Percentiles rank a stretch among this genome's conserved stretches.
Evolutionary conservation across 75 land plant genomes (phyloP).

Genomic region (Selaginella moellendorffii): DNA sequence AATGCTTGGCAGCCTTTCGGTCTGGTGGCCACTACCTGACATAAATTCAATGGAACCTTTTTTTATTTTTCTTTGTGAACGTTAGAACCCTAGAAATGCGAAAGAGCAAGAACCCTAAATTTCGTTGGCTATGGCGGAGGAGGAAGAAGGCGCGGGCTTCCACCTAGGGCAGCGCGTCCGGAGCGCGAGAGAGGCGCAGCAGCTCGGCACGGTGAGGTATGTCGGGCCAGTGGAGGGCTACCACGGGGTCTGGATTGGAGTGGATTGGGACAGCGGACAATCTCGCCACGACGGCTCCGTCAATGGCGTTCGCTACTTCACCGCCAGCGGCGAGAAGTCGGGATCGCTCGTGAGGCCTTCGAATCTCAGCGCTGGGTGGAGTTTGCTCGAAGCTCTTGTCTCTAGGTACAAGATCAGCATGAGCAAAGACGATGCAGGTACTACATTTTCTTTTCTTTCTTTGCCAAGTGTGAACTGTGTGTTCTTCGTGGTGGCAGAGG

Average conservation of each 20-base stretch:
- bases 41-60: no score
- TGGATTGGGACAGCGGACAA: conserved; percentile 70
- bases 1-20: no score
- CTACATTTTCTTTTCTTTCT: no score
- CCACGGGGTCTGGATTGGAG: conserved; percentile 66
- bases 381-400: conserved; percentile 9
- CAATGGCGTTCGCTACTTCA: conserved; percentile 58
- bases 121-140: conserved; percentile 1
- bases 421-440: not conserved
- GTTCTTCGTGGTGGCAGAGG: conserved; percentile 42
- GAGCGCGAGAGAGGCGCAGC: not conserved
- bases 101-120: no score
- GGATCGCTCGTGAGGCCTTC: conserved; percentile 61
- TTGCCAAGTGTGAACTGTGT: no score
- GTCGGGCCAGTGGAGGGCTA: conserved; percentile 57
- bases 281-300: conserved; percentile 72
- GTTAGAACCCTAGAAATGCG: not conserved
- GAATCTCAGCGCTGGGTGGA: conserved; percentile 38
- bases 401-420: conserved; percentile 11
- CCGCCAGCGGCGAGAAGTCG: conserved; percentile 26
- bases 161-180: not conserved
- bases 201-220: conserved; percentile 64
- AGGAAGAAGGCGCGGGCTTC: not conserved
- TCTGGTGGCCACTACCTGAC: no score
- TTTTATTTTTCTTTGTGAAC: no score